These are phyloP conservation scores for Candida palmyrensis DNA, from an alignment of 805 yeast genomes.

Conservation along the genomic window DNA sequence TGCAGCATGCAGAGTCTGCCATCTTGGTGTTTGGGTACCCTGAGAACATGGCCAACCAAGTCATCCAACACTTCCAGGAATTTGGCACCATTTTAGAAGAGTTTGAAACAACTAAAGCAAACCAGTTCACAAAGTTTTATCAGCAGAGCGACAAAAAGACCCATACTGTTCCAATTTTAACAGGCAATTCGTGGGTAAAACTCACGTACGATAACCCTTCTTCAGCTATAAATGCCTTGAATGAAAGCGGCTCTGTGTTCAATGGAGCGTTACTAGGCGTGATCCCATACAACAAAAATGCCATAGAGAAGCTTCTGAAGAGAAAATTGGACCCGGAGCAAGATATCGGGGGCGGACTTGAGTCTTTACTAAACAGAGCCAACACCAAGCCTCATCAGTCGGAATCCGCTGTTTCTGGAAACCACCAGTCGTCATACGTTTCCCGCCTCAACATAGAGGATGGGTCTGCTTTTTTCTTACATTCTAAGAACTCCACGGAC, in stretches of 20 bases:
- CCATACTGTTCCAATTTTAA: conserved; percentile 56
- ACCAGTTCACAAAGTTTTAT: conserved; percentile 6
- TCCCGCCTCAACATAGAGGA: conserved; percentile 34
- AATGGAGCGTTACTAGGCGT: conserved; percentile 66
- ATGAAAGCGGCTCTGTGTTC: conserved; percentile 72
- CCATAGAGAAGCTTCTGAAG: conserved; percentile 55
- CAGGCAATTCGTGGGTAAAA: conserved; percentile 91
- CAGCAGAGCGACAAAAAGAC: conserved; percentile 5
- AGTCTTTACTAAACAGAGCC: not conserved
- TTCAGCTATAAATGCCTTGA: conserved; percentile 76
- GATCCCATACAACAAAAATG: conserved; percentile 58
- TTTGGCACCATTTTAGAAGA: conserved; percentile 80
- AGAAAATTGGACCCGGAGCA: conserved; percentile 38
- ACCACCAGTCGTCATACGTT: conserved; percentile 15
- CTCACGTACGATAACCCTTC: conserved; percentile 72
- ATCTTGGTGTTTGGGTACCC: conserved; percentile 88
- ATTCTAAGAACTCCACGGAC: conserved; percentile 16
- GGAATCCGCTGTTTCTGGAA: not conserved
- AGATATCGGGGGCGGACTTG: conserved; percentile 41
- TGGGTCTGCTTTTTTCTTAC: conserved; percentile 33
- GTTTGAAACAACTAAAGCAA: conserved; percentile 38
- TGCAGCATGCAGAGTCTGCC: conserved; percentile 47
- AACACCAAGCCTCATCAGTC: not conserved
- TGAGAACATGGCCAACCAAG: conserved; percentile 60
- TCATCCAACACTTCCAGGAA: conserved; percentile 69